Evolutionary conservation across 1,284 basidiomycete species (phyloP).

Genomic region (Apiotrichum porosum): DNA sequence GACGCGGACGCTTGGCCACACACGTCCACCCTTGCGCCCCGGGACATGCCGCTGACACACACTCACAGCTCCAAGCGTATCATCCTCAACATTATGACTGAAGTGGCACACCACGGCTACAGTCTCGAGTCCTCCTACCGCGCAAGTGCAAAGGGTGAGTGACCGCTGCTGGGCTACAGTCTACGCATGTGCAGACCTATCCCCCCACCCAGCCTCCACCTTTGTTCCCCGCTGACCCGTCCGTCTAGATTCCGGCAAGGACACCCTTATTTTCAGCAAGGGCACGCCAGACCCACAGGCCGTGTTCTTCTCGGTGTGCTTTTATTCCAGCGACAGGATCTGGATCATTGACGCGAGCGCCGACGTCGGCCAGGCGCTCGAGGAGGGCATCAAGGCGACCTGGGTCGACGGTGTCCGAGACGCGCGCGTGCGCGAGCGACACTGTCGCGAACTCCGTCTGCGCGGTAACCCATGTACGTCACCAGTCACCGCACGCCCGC

Average conservation of each 20-base stretch:
- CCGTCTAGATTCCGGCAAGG: constrained; percentile 37
- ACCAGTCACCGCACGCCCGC: too few relatives aligned
- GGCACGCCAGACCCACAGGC: constrained; percentile 42
- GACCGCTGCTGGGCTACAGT: too few relatives aligned
- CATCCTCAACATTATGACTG: constrained; percentile 39
- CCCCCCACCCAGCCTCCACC: not conserved
- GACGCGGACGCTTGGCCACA: too few relatives aligned
- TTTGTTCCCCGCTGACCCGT: not conserved
- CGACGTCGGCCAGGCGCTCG: constrained; percentile 40
- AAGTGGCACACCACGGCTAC: constrained; percentile 38
- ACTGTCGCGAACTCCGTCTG: constrained; percentile 42
- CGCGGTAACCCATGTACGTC: constrained; percentile 41
- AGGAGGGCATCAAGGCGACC: constrained; percentile 40
- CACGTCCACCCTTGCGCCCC: too few relatives aligned
- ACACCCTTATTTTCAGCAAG: constrained; percentile 37
- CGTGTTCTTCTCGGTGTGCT: constrained; percentile 41
- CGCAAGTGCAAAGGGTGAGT: constrained; percentile 39
- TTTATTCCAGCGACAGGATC: constrained; percentile 39
- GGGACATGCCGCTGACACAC: constrained; percentile 1
- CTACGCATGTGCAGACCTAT: too few relatives aligned
- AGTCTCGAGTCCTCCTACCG: constrained; percentile 34
- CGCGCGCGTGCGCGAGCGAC: constrained; percentile 39
- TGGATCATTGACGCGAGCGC: constrained; percentile 47
- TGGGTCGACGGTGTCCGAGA: constrained; percentile 43
- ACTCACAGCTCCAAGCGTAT: constrained; percentile 36